These are phyloP conservation scores for Tetrapisispora phaffii DNA, from an alignment of 805 yeast species.

Conservation along the genomic window DNA sequence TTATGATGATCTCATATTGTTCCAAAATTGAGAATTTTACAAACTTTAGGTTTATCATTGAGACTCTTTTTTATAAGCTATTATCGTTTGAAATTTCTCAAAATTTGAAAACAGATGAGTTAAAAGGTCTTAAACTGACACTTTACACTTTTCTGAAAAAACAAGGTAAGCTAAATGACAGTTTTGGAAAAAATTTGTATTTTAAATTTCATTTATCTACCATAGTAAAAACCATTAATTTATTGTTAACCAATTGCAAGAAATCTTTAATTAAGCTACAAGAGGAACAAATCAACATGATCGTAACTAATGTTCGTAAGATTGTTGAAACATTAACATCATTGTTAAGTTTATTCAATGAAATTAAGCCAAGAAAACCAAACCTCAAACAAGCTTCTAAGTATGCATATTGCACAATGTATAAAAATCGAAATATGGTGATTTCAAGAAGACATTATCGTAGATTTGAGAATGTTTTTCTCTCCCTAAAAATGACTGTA, in stretches of 20 bases:
- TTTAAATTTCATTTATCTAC: neutral
- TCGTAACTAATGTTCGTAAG: neutral
- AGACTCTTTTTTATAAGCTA: neutral
- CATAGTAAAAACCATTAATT: neutral
- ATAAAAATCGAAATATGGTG: neutral
- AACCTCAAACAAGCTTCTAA: neutral
- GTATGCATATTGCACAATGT: neutral
- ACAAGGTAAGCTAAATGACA: neutral
- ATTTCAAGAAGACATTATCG: neutral
- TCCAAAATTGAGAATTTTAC: conserved; percentile 1
- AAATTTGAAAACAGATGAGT: neutral
- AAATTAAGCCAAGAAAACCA: neutral
- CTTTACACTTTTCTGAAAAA: neutral
- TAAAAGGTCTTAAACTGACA: neutral
- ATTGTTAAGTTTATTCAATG: neutral
- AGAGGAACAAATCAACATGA: neutral
- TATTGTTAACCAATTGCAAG: neutral
- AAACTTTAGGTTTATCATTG: neutral
- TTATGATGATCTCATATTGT: conserved; percentile 13
- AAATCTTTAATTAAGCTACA: neutral
- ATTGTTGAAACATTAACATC: neutral
- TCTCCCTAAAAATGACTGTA: neutral
- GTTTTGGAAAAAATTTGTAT: neutral
- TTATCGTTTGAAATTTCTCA: neutral
- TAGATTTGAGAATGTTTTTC: neutral